These are phyloP conservation scores for Dothistroma septosporum DNA, from an alignment of 2,329 filamentous ascomycete species.

Conservation along the genomic window DNA sequence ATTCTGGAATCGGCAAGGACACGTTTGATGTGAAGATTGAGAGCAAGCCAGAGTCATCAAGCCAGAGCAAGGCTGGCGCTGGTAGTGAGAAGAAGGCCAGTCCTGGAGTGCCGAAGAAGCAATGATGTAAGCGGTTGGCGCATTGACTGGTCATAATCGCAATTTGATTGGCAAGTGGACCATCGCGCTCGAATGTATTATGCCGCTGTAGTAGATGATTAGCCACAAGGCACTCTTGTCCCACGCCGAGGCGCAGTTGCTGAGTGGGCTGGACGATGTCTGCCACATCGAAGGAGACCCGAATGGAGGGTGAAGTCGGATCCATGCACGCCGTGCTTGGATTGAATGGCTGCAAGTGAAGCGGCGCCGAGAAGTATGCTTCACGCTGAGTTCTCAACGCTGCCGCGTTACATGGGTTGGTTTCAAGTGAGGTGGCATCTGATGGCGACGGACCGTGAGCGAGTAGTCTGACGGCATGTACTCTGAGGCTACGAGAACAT, in stretches of 20 bases:
- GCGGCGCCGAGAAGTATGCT: background rate
- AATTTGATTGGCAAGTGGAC: background rate
- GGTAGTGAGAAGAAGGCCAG: background rate
- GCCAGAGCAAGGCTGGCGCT: background rate
- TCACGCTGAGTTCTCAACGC: slow-evolving; percentile 9
- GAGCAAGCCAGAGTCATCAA: background rate
- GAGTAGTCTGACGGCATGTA: background rate
- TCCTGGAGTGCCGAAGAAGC: background rate
- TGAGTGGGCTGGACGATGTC: background rate
- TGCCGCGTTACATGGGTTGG: slow-evolving; percentile 5
- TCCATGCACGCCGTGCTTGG: background rate
- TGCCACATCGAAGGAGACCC: background rate
- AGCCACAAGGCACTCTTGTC: background rate
- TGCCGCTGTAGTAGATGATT: no score
- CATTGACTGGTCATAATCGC: background rate
- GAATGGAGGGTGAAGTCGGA: background rate
- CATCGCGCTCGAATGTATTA: background rate
- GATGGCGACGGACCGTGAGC: background rate
- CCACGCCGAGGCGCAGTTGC: background rate
- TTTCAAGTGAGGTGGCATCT: background rate
- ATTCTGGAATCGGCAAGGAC: slow-evolving; percentile 32
- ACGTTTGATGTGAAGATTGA: slow-evolving; percentile 34
- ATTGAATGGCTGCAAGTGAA: background rate
- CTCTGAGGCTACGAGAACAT: background rate
- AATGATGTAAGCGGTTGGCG: background rate